These are phyloP conservation scores for Ophiocordyceps australis DNA, from an alignment of 2,329 filamentous ascomycete genomes.

Conservation along the genomic window DNA sequence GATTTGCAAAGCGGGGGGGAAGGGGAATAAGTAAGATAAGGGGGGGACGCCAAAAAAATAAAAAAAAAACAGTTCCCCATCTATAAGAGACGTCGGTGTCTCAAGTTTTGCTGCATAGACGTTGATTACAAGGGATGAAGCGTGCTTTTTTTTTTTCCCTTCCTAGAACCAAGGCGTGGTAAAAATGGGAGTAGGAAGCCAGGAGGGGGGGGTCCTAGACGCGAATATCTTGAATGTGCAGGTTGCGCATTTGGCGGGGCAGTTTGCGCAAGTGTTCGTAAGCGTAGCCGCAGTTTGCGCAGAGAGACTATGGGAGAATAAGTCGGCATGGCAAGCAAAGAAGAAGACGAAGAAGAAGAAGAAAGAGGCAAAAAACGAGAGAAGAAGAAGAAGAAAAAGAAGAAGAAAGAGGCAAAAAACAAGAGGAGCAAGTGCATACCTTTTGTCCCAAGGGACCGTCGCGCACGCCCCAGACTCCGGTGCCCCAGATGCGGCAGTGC, in stretches of 20 bases:
- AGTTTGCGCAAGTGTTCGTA: slow-evolving; percentile 78
- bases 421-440: no score
- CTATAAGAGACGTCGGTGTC: no score
- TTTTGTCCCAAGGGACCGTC: slow-evolving; percentile 75
- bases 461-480: slow-evolving; percentile 83
- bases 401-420: slow-evolving; percentile 15
- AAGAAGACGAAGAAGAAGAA: neutral
- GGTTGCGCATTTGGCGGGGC: slow-evolving; percentile 31
- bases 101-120: no score
- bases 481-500: slow-evolving; percentile 78
- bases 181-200: slow-evolving; percentile 1
- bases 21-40: no score
- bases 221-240: slow-evolving; percentile 12
- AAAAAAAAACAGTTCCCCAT: no score
- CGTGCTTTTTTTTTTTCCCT: no score
- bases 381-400: neutral
- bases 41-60: no score
- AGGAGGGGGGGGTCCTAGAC: slow-evolving; percentile 7
- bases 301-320: slow-evolving; percentile 45
- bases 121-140: no score
- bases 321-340: slow-evolving; percentile 4
- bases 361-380: no score
- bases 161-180: no score
- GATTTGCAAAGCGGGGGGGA: no score
- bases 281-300: slow-evolving; percentile 80